Base-by-base conservation (phyloP, 768 basidiomycete species). In the Mycena polygramma region DNA sequence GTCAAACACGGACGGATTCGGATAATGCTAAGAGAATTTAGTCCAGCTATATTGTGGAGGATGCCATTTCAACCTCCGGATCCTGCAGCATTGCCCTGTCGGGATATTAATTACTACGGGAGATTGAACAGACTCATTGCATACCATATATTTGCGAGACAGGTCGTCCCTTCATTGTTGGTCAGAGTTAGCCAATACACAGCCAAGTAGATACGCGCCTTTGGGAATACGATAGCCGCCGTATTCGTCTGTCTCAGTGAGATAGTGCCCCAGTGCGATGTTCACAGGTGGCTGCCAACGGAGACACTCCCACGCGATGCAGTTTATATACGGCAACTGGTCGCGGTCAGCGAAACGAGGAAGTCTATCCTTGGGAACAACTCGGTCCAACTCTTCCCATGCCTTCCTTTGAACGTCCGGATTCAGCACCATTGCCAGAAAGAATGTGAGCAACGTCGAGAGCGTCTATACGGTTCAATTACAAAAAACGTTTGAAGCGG, bases 21-120 rank as follows among this genome's bases (percentile, higher is more conserved):
- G 85, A 73, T 82, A 90, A 17, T 74, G 63, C 71, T 72, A 41
- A 49, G 9, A 55, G 9, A 9, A 41, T 45, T 10, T 51, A 24
- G 20, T 45, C 52, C 19, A 55, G 20, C 15, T n/a, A 7, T 9
- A 24, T 30, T 7, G 10, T 22, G 45, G 15, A 59, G 13, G 7
- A 22, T 41, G 20, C 6, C 9, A 30, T n/a, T 4, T 41, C 24
- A 1, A 72, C 75, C 39, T 75, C 52, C 6, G 85, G 85, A 70
- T 90, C 85, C 51, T 85, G 87, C 35, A 88, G 79, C 57, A 89
- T 87, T 1, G 82, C 82, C 86, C 89, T 89, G 59, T 4, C 2
- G 24, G 51, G 24, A n/a, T 20, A 41, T 43, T 39, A 51, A 41
- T 43, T 39, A 51, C 17, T 49, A 22, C 26, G 36, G 15, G 1